Conservation (phyloP, 345 rosid genomes). For the Clausena lansium region DNA sequence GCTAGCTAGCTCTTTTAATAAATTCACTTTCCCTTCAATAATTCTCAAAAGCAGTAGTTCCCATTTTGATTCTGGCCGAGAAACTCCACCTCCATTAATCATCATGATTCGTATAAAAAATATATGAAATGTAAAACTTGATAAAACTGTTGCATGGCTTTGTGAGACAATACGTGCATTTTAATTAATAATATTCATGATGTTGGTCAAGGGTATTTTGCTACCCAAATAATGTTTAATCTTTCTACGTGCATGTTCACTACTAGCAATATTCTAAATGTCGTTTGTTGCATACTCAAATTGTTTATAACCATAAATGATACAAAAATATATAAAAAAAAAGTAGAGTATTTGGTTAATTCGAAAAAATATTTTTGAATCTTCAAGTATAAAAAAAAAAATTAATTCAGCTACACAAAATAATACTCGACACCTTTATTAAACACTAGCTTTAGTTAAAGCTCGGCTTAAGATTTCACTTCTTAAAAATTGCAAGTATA, state of each 20-base stretch:
- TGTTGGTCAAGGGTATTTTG: not conserved
- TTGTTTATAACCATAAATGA: too few relatives aligned
- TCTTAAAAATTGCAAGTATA: too few relatives aligned
- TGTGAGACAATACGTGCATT: not conserved
- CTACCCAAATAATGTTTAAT: not conserved
- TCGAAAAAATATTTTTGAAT: too few relatives aligned
- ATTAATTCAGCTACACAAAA: too few relatives aligned
- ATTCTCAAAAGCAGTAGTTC: constrained; percentile 4
- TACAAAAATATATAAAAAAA: too few relatives aligned
- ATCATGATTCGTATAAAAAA: constrained; percentile 1
- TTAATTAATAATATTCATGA: not conserved
- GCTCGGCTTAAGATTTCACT: too few relatives aligned
- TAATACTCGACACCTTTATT: too few relatives aligned
- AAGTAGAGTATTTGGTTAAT: too few relatives aligned
- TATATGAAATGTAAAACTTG: not conserved
- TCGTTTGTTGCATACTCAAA: not conserved
- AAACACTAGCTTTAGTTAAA: too few relatives aligned
- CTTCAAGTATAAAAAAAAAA: too few relatives aligned
- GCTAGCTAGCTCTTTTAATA: not conserved
- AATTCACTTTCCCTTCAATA: constrained; percentile 15
- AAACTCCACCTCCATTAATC: constrained; percentile 7
- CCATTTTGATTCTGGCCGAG: constrained; percentile 9
- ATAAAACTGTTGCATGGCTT: constrained; percentile 13
- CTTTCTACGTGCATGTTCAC: not conserved
- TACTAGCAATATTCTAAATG: not conserved